Conservation (phyloP, 2,329 filamentous ascomycete genomes). For the Diplodia seriata region DNA sequence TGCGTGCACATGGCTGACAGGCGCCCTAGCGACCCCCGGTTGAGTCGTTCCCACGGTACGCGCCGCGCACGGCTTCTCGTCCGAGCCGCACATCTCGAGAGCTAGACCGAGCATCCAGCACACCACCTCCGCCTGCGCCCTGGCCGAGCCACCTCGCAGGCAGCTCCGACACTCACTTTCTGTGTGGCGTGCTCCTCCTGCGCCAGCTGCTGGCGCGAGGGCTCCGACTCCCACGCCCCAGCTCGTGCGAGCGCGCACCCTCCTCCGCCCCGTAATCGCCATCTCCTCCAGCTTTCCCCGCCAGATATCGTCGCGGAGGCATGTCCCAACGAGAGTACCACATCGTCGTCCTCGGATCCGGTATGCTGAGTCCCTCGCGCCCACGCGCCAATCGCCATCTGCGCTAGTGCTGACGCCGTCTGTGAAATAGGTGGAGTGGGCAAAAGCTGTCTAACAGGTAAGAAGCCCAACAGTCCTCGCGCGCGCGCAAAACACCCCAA, state of each 20-base stretch:
- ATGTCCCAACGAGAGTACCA: conserved; percentile 54
- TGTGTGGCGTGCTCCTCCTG: conserved; percentile 30
- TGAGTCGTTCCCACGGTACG: conserved; percentile 30
- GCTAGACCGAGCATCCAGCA: conserved; percentile 20
- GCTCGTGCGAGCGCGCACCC: conserved; percentile 9
- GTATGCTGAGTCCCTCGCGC: conserved; percentile 40
- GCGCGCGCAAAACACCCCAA: conserved; percentile 26
- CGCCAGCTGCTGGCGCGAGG: conserved; percentile 27
- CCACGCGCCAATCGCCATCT: conserved; percentile 34
- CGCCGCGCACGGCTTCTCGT: conserved; percentile 30
- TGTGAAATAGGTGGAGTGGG: conserved; percentile 76
- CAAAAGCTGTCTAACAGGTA: conserved; percentile 91
- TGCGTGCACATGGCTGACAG: conserved; percentile 31
- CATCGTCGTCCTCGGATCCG: conserved; percentile 52
- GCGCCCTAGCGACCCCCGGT: conserved; percentile 31
- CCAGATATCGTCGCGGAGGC: conserved; percentile 33
- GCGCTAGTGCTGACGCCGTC: conserved; percentile 31
- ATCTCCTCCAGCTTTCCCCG: not conserved
- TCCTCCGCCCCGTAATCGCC: conserved; percentile 21
- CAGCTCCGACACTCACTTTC: conserved; percentile 5
- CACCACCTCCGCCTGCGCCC: conserved; percentile 26
- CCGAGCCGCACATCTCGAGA: conserved; percentile 31
- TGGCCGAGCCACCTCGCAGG: conserved; percentile 23
- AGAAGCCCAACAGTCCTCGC: conserved; percentile 39
- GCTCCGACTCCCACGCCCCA: conserved; percentile 18